Conservation (phyloP, 2,329 filamentous ascomycete species). For the Dothistroma septosporum region DNA sequence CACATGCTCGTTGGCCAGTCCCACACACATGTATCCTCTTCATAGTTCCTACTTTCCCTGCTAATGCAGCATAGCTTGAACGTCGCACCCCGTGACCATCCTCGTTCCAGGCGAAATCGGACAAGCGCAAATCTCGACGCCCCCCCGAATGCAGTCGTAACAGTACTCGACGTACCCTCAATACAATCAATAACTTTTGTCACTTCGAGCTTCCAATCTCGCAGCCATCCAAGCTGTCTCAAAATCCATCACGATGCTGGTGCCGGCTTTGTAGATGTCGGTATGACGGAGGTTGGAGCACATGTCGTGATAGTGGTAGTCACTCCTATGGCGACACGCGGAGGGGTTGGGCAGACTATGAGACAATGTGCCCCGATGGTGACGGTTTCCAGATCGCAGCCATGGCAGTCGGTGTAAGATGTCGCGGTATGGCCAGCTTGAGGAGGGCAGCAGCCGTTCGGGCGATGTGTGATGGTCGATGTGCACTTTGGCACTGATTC, state of each 20-base stretch:
- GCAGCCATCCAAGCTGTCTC: background rate
- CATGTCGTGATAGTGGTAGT: background rate
- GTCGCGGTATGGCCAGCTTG: background rate
- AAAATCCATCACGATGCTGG: background rate
- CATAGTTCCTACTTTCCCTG: too few relatives aligned
- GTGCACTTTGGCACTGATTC: background rate
- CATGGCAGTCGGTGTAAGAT: background rate
- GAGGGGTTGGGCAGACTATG: background rate
- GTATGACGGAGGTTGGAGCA: background rate
- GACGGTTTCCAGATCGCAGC: background rate
- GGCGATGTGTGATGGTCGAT: background rate
- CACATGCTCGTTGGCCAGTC: too few relatives aligned
- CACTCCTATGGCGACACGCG: background rate
- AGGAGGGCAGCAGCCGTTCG: conserved; percentile 2
- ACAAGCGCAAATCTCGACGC: background rate
- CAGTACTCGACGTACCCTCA: background rate
- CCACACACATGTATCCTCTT: too few relatives aligned
- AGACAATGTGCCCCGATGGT: background rate
- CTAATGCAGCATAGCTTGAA: too few relatives aligned
- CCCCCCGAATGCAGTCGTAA: background rate
- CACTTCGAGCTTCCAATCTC: background rate
- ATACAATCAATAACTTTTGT: background rate
- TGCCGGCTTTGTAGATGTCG: background rate
- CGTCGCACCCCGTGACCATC: background rate
- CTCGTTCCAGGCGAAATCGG: background rate